A percentile compares a stretch with the other conserved stretches of the same genome.
Conservation (phyloP, 805 yeast genomes). For the Jamesozyma rosinii region DNA sequence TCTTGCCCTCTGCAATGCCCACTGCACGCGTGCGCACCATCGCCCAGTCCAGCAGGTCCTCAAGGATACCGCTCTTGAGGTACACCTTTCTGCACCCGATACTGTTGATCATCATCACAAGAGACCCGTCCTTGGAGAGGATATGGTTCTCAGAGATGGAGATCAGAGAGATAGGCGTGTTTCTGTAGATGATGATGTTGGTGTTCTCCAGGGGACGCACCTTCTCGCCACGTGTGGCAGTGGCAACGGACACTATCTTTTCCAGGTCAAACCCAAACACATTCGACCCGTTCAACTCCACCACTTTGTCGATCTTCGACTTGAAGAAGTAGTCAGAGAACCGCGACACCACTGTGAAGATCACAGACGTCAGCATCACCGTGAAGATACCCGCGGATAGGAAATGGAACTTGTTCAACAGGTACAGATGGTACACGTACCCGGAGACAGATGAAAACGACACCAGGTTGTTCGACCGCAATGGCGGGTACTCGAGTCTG, state of each 20-base stretch:
- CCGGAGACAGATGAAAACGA: constrained; percentile 15
- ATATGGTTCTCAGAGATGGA: constrained; percentile 38
- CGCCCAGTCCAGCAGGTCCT: constrained; percentile 57
- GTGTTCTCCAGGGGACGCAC: constrained; percentile 31
- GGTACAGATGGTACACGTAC: constrained; percentile 17
- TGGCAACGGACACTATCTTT: neutral
- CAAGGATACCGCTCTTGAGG: constrained; percentile 50
- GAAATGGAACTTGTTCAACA: constrained; percentile 24
- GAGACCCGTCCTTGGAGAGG: constrained; percentile 33
- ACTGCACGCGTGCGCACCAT: constrained; percentile 36
- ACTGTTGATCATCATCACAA: constrained; percentile 46
- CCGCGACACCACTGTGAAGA: constrained; percentile 34
- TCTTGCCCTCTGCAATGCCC: constrained; percentile 31
- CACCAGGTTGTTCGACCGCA: neutral
- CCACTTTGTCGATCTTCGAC: constrained; percentile 31
- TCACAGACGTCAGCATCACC: constrained; percentile 31
- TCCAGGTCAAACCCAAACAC: constrained; percentile 4
- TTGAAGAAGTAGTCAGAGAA: constrained; percentile 42
- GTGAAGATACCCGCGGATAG: constrained; percentile 34
- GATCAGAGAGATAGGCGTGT: constrained; percentile 60
- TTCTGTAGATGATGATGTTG: constrained; percentile 51
- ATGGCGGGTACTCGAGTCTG: constrained; percentile 15
- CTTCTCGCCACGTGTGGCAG: neutral
- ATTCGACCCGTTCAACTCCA: constrained; percentile 29
- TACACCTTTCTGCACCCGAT: constrained; percentile 63